Evolutionary conservation across 176 grass and related monocot species (phyloP), one percentile per base, ranked within the genome.

Genomic region (Eragrostis curvula): DNA sequence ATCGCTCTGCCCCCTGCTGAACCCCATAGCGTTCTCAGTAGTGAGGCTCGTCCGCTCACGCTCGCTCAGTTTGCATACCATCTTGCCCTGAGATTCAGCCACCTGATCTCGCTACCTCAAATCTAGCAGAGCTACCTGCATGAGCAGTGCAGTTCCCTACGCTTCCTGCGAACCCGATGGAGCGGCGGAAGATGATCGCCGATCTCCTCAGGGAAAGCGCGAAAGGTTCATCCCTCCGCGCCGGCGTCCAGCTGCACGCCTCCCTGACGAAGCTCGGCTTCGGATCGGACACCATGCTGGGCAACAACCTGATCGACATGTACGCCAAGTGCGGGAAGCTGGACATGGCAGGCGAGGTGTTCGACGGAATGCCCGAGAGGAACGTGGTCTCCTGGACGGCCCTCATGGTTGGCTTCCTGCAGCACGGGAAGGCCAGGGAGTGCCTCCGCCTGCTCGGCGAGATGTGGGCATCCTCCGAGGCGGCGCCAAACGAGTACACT

Each of bases 321-420:
- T 86, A 92, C 84, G 73, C 44, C 32, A 91, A 91, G 74, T 91
- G 89, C 60, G 76, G 85, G 17, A 46, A 12, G 9, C 51, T 87
- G 21, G 27, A 30, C 29, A 8, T 6, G 70, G 64, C 85, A 18
- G 4, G 46, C 57, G 63, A 77, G n/a, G 81, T 87, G 80, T 87
- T 90, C 79, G 87, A 75, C 36, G 70, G 70, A 75, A 89, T 89
- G 87, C 28, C 24, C 15, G 55, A 47, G 0, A 69, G 85, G 74
- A 91, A 88, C 50, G 89, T 91, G 48, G 81, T 91, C 4, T 88
- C 89, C 1, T 91, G 89, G 89, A 88, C 89, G 32, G 85, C 85
- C 0, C 85, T 91, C 66, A 88, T 91, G 89, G 89, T 91, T 66
- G 77, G 85, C 13, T 85, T 72, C 77, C 78, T 91, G 83, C 81